Base-by-base conservation (phyloP, 2,329 filamentous ascomycete species). In the Stagonosporopsis cucurbitacearum region DNA sequence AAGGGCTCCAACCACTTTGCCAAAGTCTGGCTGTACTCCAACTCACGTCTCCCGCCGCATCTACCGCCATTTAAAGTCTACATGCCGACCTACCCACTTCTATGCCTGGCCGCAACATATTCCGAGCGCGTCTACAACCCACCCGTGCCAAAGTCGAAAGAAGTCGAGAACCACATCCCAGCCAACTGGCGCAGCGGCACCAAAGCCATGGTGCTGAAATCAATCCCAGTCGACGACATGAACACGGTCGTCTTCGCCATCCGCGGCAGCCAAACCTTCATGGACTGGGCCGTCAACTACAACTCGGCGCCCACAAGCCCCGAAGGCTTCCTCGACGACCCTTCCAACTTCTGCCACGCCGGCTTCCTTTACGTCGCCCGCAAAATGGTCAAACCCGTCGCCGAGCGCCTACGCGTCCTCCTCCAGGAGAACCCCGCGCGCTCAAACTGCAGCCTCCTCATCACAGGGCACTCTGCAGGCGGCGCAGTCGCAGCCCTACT, bases 201-300 rank as follows among this genome's bases (percentile, higher is more conserved):
- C 1, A 94, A 93, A 71, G 89, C 91, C 22, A 94, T 94, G 88
- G 86, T 90, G 15, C 87, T 96, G 70, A 94, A 93, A 69, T 91
- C 88, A 0, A 82, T 93, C 0, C 86, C 90, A 1, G 86, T 92
- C 70, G 91, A 95, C 67, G 82, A 91, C 66, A 86, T 88, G 78
- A 86, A 90, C 69, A 88, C 88, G 17, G 88, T 96, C 51, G 88
- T 96, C 11, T 90, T 96, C 67, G 91, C 92, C 13, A 90, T 96
- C 59, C 86, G 92, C 19, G 92, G 92, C 19, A 92, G 88, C 0
- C 86, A 91, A 22, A 89, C 86, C 6, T 90, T 95, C 64, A 86
- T 90, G 79, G 92, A 96, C 76, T 96, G 92, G 92, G 84, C 89
- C 1, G 89, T 95, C 41, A 96, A 96, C 72, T 82, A 95, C 50